These are phyloP conservation scores for Podila epigama DNA, from an alignment of 192 early-diverging fungal genomes.

Conservation along the genomic window DNA sequence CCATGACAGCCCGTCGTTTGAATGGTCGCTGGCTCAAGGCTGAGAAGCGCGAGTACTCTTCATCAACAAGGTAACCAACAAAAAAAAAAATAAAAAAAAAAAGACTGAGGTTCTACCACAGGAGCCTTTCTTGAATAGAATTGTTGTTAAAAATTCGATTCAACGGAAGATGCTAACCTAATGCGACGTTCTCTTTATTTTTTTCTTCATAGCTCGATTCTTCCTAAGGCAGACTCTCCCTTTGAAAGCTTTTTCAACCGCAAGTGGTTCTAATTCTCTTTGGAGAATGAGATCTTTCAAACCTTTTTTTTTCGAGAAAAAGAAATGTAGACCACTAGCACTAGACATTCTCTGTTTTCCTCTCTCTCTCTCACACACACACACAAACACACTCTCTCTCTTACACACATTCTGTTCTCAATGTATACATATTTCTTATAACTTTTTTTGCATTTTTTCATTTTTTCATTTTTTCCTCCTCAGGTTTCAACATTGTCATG, in stretches of 20 bases:
- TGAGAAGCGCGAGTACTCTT: slow-evolving; percentile 45
- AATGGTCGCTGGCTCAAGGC: slow-evolving; percentile 71
- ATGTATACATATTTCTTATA: too few species aligned
- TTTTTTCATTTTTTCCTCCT: too few species aligned
- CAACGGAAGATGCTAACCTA: not conserved
- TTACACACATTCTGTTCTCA: too few species aligned
- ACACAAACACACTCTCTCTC: too few species aligned
- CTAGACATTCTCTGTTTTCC: too few species aligned
- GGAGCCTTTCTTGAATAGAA: not conserved
- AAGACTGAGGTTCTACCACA: not conserved
- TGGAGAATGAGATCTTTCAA: too few species aligned
- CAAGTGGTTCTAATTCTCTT: slow-evolving; percentile 46
- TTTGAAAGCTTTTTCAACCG: slow-evolving; percentile 44
- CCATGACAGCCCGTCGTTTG: slow-evolving; percentile 84
- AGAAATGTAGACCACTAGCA: too few species aligned
- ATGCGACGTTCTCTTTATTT: not conserved
- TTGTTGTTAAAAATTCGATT: too few species aligned
- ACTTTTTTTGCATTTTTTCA: too few species aligned
- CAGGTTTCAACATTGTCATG: too few species aligned
- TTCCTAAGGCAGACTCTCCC: slow-evolving; percentile 29
- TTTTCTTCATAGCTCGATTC: slow-evolving; percentile 12
- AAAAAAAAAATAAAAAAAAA: not conserved
- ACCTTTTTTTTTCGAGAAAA: too few species aligned
- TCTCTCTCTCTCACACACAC: too few species aligned
- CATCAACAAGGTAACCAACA: slow-evolving; percentile 26